These are phyloP conservation scores for Leucocoprinus sp. DNA, from an alignment of 768 basidiomycete species.

Conservation along the genomic window DNA sequence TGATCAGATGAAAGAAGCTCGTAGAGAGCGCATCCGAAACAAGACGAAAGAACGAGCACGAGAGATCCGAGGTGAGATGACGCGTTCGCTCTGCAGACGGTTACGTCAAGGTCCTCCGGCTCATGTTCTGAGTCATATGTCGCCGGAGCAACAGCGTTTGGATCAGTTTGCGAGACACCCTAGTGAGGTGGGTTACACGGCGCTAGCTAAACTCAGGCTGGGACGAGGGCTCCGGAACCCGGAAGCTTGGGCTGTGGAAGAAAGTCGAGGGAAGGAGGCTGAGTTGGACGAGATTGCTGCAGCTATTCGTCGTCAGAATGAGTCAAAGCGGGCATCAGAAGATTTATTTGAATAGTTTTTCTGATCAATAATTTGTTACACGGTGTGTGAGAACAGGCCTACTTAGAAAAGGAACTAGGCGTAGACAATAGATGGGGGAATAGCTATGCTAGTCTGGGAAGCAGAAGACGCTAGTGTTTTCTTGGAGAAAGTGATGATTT, in stretches of 20 bases:
- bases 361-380: too few relatives aligned
- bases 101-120: slow-evolving; percentile 55
- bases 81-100: slow-evolving; percentile 37
- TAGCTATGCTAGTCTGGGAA: too few relatives aligned
- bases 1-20: slow-evolving; percentile 43
- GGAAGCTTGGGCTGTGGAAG: slow-evolving; percentile 28
- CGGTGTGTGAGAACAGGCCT: too few relatives aligned
- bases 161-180: slow-evolving; percentile 46
- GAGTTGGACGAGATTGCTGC: slow-evolving; percentile 1
- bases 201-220: slow-evolving; percentile 46
- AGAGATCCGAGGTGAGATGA: slow-evolving; percentile 57
- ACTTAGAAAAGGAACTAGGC: too few relatives aligned
- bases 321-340: neutral
- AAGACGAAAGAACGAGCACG: slow-evolving; percentile 55
- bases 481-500: too few relatives aligned
- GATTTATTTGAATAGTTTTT: too few relatives aligned
- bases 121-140: slow-evolving; percentile 46
- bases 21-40: slow-evolving; percentile 52
- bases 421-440: too few relatives aligned
- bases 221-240: slow-evolving; percentile 42
- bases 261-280: slow-evolving; percentile 9
- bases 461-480: too few relatives aligned
- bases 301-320: neutral
- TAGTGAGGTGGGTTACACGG: slow-evolving; percentile 67
- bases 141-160: slow-evolving; percentile 32